Evolutionary conservation across 2,329 filamentous ascomycete genomes (phyloP).

Genomic region (Fusarium sp.): DNA sequence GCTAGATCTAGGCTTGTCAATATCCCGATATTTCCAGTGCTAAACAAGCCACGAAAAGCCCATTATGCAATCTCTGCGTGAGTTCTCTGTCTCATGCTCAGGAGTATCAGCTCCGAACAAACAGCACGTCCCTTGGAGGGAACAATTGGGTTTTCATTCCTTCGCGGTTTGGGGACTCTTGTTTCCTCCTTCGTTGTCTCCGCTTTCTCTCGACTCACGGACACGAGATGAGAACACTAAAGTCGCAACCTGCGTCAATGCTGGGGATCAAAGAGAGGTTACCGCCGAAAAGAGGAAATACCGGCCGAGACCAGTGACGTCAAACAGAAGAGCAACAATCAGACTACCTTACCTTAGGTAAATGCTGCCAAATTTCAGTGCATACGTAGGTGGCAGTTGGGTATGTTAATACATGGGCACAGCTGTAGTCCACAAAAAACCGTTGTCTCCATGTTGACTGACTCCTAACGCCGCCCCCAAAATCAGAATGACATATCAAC

Average conservation of each 20-base stretch:
- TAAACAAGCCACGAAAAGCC: constrained; percentile 24
- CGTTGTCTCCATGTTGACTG: constrained; percentile 38
- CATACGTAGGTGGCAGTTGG: not conserved
- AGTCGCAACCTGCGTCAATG: not conserved
- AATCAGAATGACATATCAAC: constrained; percentile 40
- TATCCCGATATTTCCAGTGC: constrained; percentile 10
- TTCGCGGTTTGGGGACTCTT: not conserved
- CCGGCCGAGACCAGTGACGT: constrained; percentile 28
- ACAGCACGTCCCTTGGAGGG: not conserved
- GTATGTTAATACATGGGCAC: constrained; percentile 17
- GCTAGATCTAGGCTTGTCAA: constrained; percentile 17
- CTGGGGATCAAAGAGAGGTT: not conserved
- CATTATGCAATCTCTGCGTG: constrained; percentile 28
- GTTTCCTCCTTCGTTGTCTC: not conserved
- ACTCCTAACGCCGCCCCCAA: constrained; percentile 26
- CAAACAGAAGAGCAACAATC: constrained; percentile 17
- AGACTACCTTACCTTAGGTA: constrained; percentile 1
- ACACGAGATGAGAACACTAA: not conserved
- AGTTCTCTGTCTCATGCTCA: constrained; percentile 21
- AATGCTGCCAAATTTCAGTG: not conserved
- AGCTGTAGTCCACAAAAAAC: constrained; percentile 43
- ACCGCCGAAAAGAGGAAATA: constrained; percentile 21
- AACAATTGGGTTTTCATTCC: not conserved
- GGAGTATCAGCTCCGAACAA: constrained; percentile 20
- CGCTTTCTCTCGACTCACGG: not conserved